Base-by-base conservation (phyloP, 2,329 filamentous ascomycete species). In the Diaporthe citrichinensis region DNA sequence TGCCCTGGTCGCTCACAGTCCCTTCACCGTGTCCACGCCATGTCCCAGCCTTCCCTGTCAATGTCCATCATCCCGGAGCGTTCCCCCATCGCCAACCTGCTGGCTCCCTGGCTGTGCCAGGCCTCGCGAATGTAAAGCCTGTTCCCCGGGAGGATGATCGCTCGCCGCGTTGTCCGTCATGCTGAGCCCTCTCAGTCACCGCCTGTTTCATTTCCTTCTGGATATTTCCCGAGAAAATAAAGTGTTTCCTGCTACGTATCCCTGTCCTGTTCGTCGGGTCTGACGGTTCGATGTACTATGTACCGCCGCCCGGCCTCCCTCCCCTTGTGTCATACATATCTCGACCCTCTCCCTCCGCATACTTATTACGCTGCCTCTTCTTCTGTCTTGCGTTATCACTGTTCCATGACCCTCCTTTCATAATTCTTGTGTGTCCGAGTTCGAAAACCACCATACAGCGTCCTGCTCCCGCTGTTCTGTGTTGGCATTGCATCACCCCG, bases 401-500 rank as follows among this genome's bases (percentile, higher is more conserved):
- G 55, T 51, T 58, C 44, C 58, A 20, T 31, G 49, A 62, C 34
- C 46, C 53, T 61, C 57, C 53, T 57, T 34, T 31, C 36, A 61
- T 55, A 65, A 73, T 73, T 41, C 46, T 55, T 53, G 59, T 73
- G 49, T 65, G 46, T 73, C 69, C 68, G 61, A 72, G 41, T 62
- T 68, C 74, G 57, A 72, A 46, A 72, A 71, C 41, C 23, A 73
- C 57, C 46, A 67, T 72, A 59, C 76, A 72, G 74, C 67, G 36
- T 76, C 53, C 62, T 74, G 74, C 68, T 74, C 75, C 62, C 76
- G 65, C 76, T 55, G 53, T 68, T 74, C 68, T 76, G 76, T 74
- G 76, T 76, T 76, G 74, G 76, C 74, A 76, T 76, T 77, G 74
- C 76, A 74, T 76, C 59, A 68, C 61, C 74, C 72, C 62, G 76